Evolutionary conservation across 73 alveolate species (phyloP).

Genomic region (Uronychia binucleata): DNA sequence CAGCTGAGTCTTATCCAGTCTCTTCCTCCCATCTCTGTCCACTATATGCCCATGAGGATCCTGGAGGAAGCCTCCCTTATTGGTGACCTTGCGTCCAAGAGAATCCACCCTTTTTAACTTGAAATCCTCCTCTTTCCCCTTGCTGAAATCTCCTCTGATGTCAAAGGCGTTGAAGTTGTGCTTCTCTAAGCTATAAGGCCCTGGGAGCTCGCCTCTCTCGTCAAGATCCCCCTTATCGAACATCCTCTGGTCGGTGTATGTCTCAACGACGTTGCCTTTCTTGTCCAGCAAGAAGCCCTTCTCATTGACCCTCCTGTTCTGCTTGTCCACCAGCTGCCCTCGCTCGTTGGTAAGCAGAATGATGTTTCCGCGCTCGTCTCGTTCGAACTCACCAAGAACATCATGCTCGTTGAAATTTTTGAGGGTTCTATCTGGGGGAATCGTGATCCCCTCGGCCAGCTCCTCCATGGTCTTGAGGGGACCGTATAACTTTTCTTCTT

Average conservation of each 20-base stretch:
- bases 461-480: not conserved
- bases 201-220: conserved; percentile 64
- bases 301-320: conserved; percentile 29
- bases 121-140: conserved; percentile 23
- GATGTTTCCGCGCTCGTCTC: conserved; percentile 36
- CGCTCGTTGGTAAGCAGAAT: conserved; percentile 18
- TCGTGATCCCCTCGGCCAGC: not conserved
- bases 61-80: conserved; percentile 33
- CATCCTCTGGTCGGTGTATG: conserved; percentile 8
- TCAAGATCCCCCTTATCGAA: conserved; percentile 37
- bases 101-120: conserved; percentile 22
- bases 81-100: conserved; percentile 25
- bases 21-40: conserved; percentile 19
- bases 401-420: conserved; percentile 51
- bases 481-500: not conserved
- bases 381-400: conserved; percentile 42
- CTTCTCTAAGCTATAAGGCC: conserved; percentile 41
- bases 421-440: conserved; percentile 31
- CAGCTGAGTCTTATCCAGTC: conserved; percentile 14
- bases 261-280: conserved; percentile 31
- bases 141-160: conserved; percentile 17
- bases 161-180: conserved; percentile 43
- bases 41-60: conserved; percentile 35
- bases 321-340: conserved; percentile 36
- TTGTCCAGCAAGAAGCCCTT: conserved; percentile 24